Evolutionary conservation across 2,329 filamentous ascomycete species (phyloP), one percentile per base, ranked within the genome.

Genomic region (Venturia aucupariae): DNA sequence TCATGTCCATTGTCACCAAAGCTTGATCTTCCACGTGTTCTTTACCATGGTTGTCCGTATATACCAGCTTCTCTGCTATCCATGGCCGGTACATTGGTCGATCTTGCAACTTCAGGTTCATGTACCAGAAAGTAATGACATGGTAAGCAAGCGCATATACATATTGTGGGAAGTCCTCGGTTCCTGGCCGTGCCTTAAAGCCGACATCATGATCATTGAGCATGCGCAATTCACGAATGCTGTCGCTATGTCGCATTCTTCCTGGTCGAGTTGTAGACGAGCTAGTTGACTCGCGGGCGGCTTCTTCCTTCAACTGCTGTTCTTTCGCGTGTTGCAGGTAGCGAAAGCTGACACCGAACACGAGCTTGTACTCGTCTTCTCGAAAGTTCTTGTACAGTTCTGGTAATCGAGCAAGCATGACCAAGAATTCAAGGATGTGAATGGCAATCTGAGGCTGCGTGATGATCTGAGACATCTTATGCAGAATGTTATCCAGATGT

Each of bases 41-140:
- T 48, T 84, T 85, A 19, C 91, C 90, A 27, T 35, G 24, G 7
- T 35, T 46, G 71, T 96, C 90, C 10, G 84, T 88, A 69, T 93
- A 92, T 11, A 84, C 80, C 15, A 99, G 81, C 68, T 91, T 91
- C 71, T 88, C 91, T 13, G 90, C 88, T 68, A 99, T 96, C 90
- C 91, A 96, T 35, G 86, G 86, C 62, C 97, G 92, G 68, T 96
- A 88, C 67, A 86, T 90, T 41, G 88, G 85, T 61, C 94, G 87
- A 72, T 97, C 92, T 44, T 88, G 85, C 62, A 96, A 82, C 71
- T 91, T 93, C 69, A 99, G 75, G 0, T 92, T 90, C 69, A 99
- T 82, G 73, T 97, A 99, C 94, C 94, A 99, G 73, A 96, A 97
- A 1, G 92, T 89, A 68, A 99, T 92, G 69, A 96, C 91, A 73